A percentile compares a stretch with the other conserved stretches of the same genome.
phyloP scores from a whole-genome alignment of 805 yeast species.

The Kluyveromyces aestuarii region DNA sequence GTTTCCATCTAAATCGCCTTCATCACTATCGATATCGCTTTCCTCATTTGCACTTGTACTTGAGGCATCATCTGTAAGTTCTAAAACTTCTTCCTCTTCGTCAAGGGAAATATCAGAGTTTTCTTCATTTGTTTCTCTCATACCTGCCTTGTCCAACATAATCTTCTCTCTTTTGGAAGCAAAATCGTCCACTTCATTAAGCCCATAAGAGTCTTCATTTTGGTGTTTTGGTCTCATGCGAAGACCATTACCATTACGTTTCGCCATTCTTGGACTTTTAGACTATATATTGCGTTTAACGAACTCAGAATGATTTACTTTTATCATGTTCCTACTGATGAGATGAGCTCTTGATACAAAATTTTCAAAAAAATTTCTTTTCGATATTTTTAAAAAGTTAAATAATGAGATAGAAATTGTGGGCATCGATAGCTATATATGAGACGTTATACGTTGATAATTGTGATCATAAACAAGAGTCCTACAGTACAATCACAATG shows the following conservation, averaged over 20 bases:
- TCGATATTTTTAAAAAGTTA: background rate
- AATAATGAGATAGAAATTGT: background rate
- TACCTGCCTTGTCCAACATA: slow-evolving; percentile 48
- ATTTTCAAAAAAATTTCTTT: slow-evolving; percentile 1
- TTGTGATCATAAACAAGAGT: background rate
- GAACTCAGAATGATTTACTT: slow-evolving; percentile 7
- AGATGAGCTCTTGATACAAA: background rate
- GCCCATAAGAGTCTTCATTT: slow-evolving; percentile 34
- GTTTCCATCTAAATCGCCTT: slow-evolving; percentile 29
- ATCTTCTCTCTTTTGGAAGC: slow-evolving; percentile 50
- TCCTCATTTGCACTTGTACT: slow-evolving; percentile 30
- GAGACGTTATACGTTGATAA: background rate
- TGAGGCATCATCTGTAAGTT: slow-evolving; percentile 35
- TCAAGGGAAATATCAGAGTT: slow-evolving; percentile 38
- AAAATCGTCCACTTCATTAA: slow-evolving; percentile 63
- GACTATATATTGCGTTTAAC: background rate
- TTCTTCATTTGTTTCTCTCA: slow-evolving; percentile 31
- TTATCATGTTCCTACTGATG: slow-evolving; percentile 8
- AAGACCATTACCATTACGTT: slow-evolving; percentile 2
- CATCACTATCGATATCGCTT: slow-evolving; percentile 22
- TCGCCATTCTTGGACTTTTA: background rate
- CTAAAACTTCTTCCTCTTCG: slow-evolving; percentile 41
- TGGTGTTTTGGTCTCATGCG: slow-evolving; percentile 6
- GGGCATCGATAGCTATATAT: background rate
- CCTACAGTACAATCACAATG: background rate